A percentile compares a stretch with the other conserved stretches of the same genome.
These are phyloP conservation scores for Coleophoma eucalyptorum DNA, from an alignment of 2,329 filamentous ascomycete species.

Conservation along the genomic window DNA sequence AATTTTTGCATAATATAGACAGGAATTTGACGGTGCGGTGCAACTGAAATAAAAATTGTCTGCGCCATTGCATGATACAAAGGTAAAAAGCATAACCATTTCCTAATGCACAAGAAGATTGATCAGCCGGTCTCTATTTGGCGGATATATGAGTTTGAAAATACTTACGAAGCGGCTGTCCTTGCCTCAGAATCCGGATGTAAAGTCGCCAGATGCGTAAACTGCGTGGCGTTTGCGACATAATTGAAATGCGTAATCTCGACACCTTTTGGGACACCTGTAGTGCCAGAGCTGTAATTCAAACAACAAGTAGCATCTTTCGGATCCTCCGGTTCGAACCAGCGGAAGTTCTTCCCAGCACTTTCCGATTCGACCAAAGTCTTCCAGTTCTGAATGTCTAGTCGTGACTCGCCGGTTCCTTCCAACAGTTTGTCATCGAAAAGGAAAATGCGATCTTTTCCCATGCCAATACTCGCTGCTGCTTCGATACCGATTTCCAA, in stretches of 20 bases:
- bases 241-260: constrained; percentile 77
- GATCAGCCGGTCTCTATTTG: too few relatives aligned
- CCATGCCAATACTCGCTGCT: constrained; percentile 53
- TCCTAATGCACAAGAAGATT: constrained; percentile 8
- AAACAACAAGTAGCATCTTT: constrained; percentile 32
- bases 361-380: constrained; percentile 48
- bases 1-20: constrained; percentile 79
- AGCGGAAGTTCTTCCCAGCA: constrained; percentile 55
- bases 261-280: constrained; percentile 79
- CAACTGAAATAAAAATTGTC: constrained; percentile 62
- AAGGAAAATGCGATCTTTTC: constrained; percentile 53
- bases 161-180: background rate
- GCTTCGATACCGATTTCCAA: constrained; percentile 65
- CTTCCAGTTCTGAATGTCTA: constrained; percentile 58
- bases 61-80: constrained; percentile 75
- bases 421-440: constrained; percentile 57
- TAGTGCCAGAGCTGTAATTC: constrained; percentile 79
- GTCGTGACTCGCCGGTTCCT: constrained; percentile 27
- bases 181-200: constrained; percentile 9
- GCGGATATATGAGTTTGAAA: background rate
- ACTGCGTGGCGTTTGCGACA: constrained; percentile 64
- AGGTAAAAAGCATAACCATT: constrained; percentile 20
- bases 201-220: constrained; percentile 3
- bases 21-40: constrained; percentile 52
- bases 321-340: constrained; percentile 41